Evolutionary conservation across 2,329 filamentous ascomycete species (phyloP), one percentile per base, ranked within the genome.

Genomic region (Bipolaris oryzae): DNA sequence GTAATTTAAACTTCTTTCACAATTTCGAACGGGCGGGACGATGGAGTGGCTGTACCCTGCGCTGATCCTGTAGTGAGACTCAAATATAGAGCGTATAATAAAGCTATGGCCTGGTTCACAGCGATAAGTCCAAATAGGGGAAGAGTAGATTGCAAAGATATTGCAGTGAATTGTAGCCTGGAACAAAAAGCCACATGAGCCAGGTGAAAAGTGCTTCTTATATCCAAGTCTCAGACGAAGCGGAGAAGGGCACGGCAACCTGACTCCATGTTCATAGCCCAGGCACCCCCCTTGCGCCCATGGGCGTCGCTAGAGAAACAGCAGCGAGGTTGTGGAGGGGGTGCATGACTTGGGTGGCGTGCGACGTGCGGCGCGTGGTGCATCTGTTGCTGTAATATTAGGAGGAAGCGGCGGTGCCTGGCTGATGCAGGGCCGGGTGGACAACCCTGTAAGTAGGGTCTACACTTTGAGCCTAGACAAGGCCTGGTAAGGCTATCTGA

Each of bases 341-440:
- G 21, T 20, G 21, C 18, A 21, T 47, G 44, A 47, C 18, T 34
- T 21, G 44, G 18, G 20, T 6, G 44, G 33, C 18, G 31, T 34
- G 44, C 44, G 13, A 20, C 5, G 44, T 49, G 51, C 37, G 38
- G 45, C 38, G 45, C 47, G 38, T 43, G 15, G 38, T 48, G 50
- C 38, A 34, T 31, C 41, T 18, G 50, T 41, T 46, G 46, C 52
- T 25, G 33, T 38, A 33, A 16, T 39, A 28, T 28, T 28, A 25
- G 20, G 35, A 37, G 18, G 15, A 21, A 28, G 49, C 53, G 42
- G 53, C 42, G 45, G 53, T 54, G 41, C 48, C 53, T 56, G 46
- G 46, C 39, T 50, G 33, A 28, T 44, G 46, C 39, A 55, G 20
- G 49, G 42, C 49, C 44, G 49, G 35, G 20, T 37, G 42, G 15